phyloP scores from a whole-genome alignment of 179 eudicot species.

The Beta macrorhiza region DNA sequence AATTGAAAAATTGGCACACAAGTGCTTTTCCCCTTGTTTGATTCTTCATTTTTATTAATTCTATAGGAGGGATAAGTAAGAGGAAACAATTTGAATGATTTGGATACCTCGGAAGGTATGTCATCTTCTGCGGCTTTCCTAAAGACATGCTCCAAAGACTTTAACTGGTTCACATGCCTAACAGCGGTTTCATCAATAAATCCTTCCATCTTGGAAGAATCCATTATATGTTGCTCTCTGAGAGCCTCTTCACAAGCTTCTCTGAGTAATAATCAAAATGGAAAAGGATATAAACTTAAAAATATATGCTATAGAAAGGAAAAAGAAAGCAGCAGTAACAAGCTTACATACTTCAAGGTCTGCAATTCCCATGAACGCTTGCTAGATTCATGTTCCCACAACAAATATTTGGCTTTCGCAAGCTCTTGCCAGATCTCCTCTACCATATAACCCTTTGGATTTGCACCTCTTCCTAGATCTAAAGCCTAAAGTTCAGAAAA shows the following conservation, averaged over 20 bases:
- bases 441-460: slow-evolving; percentile 67
- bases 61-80: background rate
- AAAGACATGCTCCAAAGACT: slow-evolving; percentile 53
- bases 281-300: slow-evolving; percentile 16
- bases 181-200: slow-evolving; percentile 33
- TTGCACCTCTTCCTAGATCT: slow-evolving; percentile 84
- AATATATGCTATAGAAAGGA: background rate
- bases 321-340: background rate
- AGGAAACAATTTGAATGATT: background rate
- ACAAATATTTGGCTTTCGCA: slow-evolving; percentile 73
- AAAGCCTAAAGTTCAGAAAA: slow-evolving; percentile 50
- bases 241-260: slow-evolving; percentile 70
- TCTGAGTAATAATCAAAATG: slow-evolving; percentile 37
- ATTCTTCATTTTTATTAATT: background rate
- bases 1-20: background rate
- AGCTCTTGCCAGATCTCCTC: slow-evolving; percentile 95
- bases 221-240: slow-evolving; percentile 45
- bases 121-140: slow-evolving; percentile 66
- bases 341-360: slow-evolving; percentile 55
- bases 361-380: slow-evolving; percentile 70
- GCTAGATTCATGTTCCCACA: slow-evolving; percentile 78
- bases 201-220: slow-evolving; percentile 43
- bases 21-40: background rate
- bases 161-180: slow-evolving; percentile 41
- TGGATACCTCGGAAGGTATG: slow-evolving; percentile 61